Conservation (phyloP, 208 protist species). For the Leishmania amazonensis region DNA sequence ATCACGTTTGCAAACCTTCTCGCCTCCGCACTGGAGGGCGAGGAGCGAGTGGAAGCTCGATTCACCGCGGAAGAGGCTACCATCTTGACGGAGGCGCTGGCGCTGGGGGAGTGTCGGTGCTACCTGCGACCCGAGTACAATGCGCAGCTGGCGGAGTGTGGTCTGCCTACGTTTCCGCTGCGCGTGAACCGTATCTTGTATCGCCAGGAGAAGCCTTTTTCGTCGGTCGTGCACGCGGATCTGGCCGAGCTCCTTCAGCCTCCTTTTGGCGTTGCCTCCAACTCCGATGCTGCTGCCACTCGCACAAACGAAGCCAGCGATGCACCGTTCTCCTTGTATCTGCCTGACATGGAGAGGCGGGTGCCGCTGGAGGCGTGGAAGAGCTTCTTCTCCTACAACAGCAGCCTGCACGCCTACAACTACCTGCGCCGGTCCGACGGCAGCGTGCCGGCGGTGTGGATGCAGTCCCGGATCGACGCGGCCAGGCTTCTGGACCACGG, state of each 20-base stretch:
- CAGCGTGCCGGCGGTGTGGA: slow-evolving; percentile 48
- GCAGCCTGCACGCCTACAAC: slow-evolving; percentile 77
- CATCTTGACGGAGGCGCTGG: slow-evolving; percentile 60
- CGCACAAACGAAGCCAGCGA: neutral
- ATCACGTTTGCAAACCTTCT: slow-evolving; percentile 76
- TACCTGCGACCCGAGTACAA: slow-evolving; percentile 50
- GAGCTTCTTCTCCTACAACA: slow-evolving; percentile 63
- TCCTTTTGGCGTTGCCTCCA: neutral
- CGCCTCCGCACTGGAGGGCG: slow-evolving; percentile 54
- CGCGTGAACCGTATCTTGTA: slow-evolving; percentile 56
- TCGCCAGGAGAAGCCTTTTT: slow-evolving; percentile 45
- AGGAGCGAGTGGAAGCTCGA: slow-evolving; percentile 71
- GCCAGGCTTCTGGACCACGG: slow-evolving; percentile 8
- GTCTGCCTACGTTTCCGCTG: slow-evolving; percentile 41
- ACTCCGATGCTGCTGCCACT: neutral
- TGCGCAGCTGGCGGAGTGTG: slow-evolving; percentile 23
- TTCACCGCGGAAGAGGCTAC: slow-evolving; percentile 62
- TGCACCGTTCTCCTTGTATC: slow-evolving; percentile 25
- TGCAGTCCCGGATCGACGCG: slow-evolving; percentile 33
- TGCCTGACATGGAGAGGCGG: slow-evolving; percentile 8
- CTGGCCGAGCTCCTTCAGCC: slow-evolving; percentile 38
- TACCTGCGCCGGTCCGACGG: slow-evolving; percentile 75
- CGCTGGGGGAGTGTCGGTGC: slow-evolving; percentile 77
- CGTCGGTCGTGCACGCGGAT: slow-evolving; percentile 53
- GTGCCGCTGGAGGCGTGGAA: slow-evolving; percentile 21